phyloP scores from a whole-genome alignment of 1,139 yeast genomes.

The Magnusiomyces starmeri region DNA sequence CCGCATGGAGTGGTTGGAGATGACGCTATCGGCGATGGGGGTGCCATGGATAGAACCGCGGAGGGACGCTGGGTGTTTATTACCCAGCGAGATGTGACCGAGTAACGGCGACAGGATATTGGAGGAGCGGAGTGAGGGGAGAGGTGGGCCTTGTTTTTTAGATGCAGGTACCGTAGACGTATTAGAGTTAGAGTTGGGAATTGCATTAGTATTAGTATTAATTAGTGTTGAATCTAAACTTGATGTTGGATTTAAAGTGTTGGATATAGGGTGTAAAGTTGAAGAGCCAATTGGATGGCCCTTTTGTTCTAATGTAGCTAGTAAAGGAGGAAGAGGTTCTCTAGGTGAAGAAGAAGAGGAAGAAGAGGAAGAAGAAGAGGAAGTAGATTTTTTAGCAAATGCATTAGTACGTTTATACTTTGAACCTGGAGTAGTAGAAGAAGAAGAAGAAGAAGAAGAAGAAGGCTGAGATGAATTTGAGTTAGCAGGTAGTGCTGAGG shows the following conservation, averaged over 20 bases:
- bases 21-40: conserved; percentile 7
- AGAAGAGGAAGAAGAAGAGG: conserved; percentile 1
- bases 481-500: conserved; percentile 2
- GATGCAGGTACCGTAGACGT: no score
- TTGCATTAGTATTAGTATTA: no score
- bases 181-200: no score
- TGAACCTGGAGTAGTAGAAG: no score
- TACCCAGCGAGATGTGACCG: not conserved
- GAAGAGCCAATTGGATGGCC: no score
- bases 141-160: not conserved
- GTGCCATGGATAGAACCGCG: conserved; percentile 7
- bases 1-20: conserved; percentile 6
- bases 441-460: conserved; percentile 1
- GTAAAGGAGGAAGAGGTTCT: conserved; percentile 1
- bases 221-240: not conserved
- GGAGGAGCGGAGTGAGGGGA: not conserved
- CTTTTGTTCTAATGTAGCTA: conserved; percentile 4
- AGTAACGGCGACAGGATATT: not conserved
- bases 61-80: not conserved
- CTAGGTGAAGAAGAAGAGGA: not conserved
- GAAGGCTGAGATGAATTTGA: not conserved
- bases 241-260: not conserved
- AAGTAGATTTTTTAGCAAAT: no score
- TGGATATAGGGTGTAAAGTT: no score
- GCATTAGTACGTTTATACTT: no score